A percentile compares a stretch with the other conserved stretches of the same genome.
Conservation (phyloP, 306 rosid species). For the Trichosanthes cucumerina region DNA sequence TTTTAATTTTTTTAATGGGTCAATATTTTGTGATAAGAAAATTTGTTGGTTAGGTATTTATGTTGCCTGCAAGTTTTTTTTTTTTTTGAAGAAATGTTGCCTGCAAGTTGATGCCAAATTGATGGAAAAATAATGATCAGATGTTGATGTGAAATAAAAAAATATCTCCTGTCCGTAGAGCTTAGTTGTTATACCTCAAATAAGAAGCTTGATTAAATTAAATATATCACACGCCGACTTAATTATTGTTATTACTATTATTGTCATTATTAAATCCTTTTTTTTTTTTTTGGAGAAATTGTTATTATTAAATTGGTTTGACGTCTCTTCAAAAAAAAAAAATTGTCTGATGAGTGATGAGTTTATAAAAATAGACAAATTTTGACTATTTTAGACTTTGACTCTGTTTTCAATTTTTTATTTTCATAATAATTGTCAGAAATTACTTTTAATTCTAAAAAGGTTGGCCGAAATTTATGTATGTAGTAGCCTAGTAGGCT, state of each 20-base stretch:
- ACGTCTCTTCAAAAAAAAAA: background rate
- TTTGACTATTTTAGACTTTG: background rate
- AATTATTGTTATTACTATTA: background rate
- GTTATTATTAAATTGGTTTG: background rate
- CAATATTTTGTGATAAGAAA: no score
- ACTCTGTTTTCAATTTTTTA: no score
- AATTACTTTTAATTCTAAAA: no score
- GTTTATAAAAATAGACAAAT: no score
- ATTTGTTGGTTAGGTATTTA: background rate
- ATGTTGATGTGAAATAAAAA: background rate
- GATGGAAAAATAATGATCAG: background rate
- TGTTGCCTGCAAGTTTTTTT: background rate
- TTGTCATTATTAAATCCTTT: no score
- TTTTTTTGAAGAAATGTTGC: no score
- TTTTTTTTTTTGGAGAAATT: no score
- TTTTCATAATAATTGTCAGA: no score
- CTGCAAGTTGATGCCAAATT: background rate
- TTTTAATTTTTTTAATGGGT: no score
- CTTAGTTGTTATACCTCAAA: background rate
- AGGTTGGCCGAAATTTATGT: no score
- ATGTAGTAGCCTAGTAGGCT: no score
- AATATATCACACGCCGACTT: background rate
- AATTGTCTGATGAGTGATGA: no score
- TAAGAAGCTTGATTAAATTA: background rate
- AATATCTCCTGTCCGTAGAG: background rate